A percentile compares a stretch with the other conserved stretches of the same genome.
Conservation (phyloP, 2,329 filamentous ascomycete genomes). For the Cladophialophora chaetospira region DNA sequence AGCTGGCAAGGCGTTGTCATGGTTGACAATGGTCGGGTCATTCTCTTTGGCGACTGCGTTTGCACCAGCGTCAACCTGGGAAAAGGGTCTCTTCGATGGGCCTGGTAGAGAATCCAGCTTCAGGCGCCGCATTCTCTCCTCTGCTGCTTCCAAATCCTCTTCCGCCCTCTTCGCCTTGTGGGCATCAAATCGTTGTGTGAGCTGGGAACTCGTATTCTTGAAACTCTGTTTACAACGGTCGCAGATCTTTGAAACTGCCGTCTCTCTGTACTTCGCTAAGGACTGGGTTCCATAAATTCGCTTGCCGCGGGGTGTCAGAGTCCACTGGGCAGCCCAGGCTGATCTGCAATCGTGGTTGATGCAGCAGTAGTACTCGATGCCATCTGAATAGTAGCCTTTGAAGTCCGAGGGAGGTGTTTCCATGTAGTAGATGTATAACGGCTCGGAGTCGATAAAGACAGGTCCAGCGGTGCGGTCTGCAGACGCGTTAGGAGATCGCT, state of each 20-base stretch:
- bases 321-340: constrained; percentile 10
- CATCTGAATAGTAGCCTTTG: background rate
- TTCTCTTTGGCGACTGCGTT: too few relatives aligned
- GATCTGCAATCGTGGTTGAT: background rate
- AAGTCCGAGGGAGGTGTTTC: background rate
- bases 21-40: too few relatives aligned
- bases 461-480: background rate
- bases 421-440: background rate
- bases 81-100: too few relatives aligned
- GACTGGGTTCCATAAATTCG: background rate
- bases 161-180: background rate
- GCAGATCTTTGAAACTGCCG: constrained; percentile 1
- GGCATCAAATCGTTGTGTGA: background rate
- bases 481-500: background rate
- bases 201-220: background rate
- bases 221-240: background rate
- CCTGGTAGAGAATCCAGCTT: too few relatives aligned
- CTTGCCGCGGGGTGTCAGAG: background rate
- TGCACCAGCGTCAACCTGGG: too few relatives aligned
- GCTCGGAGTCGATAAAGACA: background rate
- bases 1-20: too few relatives aligned
- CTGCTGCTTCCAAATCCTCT: background rate
- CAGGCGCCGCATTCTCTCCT: background rate
- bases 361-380: constrained; percentile 13
- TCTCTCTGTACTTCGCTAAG: background rate